phyloP scores from a whole-genome alignment of 352 stramenopile genomes.

The Pythium grandisporangium region DNA sequence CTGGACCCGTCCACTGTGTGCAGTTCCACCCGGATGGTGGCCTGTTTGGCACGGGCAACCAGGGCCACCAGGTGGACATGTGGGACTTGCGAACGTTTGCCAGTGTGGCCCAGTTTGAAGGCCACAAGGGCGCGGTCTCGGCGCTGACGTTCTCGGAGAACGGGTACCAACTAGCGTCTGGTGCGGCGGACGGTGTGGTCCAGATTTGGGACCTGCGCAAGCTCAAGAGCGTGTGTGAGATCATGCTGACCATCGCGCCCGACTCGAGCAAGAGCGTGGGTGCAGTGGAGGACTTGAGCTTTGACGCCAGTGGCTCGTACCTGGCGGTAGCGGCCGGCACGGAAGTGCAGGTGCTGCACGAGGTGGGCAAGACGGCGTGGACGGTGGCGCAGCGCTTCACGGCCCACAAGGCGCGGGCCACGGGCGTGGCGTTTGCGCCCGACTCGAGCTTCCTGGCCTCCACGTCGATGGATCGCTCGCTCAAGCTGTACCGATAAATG shows the following conservation, averaged over 20 bases:
- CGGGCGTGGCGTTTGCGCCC: conserved; percentile 40
- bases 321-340: conserved; percentile 44
- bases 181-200: conserved; percentile 66
- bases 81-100: conserved; percentile 88
- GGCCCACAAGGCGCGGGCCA: conserved; percentile 64
- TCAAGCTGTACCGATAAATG: conserved; percentile 69
- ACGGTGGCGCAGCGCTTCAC: conserved; percentile 44
- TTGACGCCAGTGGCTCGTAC: conserved; percentile 50
- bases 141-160: conserved; percentile 92
- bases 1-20: conserved; percentile 29
- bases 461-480: conserved; percentile 64
- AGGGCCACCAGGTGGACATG: conserved; percentile 76
- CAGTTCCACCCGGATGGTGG: conserved; percentile 93
- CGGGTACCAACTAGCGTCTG: conserved; percentile 90
- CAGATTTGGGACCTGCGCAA: conserved; percentile 93
- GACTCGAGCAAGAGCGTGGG: conserved; percentile 20
- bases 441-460: conserved; percentile 58
- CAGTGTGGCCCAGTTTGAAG: conserved; percentile 84
- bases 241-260: conserved; percentile 34
- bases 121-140: conserved; percentile 57
- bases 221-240: conserved; percentile 64
- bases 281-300: conserved; percentile 40
- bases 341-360: conserved; percentile 41
- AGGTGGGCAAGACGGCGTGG: conserved; percentile 59
- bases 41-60: conserved; percentile 78